Evolutionary conservation across 257 asterid species (phyloP).

Genomic region (Nicotiana obtusifolia): DNA sequence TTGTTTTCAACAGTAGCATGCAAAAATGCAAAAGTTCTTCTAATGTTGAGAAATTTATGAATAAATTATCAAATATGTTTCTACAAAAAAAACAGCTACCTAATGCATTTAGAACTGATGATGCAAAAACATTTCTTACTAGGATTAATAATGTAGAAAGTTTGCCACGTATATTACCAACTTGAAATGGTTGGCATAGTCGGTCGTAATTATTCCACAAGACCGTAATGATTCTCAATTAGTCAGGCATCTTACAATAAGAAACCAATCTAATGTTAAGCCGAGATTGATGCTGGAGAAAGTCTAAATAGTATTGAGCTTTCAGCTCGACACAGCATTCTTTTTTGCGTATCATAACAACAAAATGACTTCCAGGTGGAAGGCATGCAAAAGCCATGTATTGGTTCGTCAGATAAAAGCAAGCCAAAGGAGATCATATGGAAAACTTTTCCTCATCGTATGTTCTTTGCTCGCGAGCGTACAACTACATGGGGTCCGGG

Average conservation of each 20-base stretch:
- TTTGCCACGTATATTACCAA: background rate
- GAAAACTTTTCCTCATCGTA: constrained; percentile 73
- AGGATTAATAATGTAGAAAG: background rate
- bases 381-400: constrained; percentile 67
- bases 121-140: background rate
- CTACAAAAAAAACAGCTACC: background rate
- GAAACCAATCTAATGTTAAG: background rate
- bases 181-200: background rate
- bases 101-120: background rate
- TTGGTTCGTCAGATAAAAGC: constrained; percentile 72
- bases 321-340: background rate
- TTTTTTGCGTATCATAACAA: background rate
- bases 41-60: background rate
- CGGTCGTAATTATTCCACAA: background rate
- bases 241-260: background rate
- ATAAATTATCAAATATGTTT: background rate
- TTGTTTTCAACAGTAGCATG: background rate
- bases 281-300: background rate
- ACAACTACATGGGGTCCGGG: constrained; percentile 92
- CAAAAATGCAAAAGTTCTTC: background rate
- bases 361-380: constrained; percentile 47
- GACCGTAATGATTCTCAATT: background rate
- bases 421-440: constrained; percentile 58
- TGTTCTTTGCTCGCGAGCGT: constrained; percentile 71
- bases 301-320: background rate